Conservation (phyloP, 352 stramenopile genomes). For the Phytophthora macrochlamydospora region DNA sequence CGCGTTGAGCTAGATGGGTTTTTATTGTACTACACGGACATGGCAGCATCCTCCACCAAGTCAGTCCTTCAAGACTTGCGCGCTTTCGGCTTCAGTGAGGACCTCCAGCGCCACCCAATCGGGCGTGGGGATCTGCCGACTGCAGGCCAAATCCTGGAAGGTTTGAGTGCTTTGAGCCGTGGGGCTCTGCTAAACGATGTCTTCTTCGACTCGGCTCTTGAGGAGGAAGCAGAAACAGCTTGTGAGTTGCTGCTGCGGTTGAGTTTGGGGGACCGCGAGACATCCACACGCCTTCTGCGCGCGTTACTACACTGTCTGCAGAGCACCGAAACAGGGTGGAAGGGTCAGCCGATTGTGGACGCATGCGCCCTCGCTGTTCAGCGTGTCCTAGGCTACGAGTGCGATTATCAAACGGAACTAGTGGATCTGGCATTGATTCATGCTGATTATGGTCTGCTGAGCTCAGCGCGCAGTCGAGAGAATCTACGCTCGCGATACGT, state of each 20-base stretch:
- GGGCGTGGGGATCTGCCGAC: slow-evolving; percentile 29
- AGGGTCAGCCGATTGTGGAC: slow-evolving; percentile 84
- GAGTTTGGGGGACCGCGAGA: slow-evolving; percentile 61
- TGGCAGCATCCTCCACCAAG: slow-evolving; percentile 73
- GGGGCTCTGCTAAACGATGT: slow-evolving; percentile 73
- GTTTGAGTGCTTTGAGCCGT: slow-evolving; percentile 63
- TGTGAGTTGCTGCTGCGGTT: slow-evolving; percentile 75
- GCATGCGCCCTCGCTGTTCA: slow-evolving; percentile 68
- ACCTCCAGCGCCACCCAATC: slow-evolving; percentile 61
- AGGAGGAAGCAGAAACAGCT: slow-evolving; percentile 87
- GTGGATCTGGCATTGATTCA: slow-evolving; percentile 73
- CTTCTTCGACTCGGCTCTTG: slow-evolving; percentile 86
- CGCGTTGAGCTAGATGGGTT: slow-evolving; percentile 78
- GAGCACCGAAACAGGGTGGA: slow-evolving; percentile 84
- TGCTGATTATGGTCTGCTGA: slow-evolving; percentile 72
- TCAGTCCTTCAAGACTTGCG: slow-evolving; percentile 83
- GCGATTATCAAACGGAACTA: slow-evolving; percentile 62
- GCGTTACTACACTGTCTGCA: slow-evolving; percentile 81
- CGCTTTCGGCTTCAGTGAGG: slow-evolving; percentile 81
- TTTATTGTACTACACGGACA: slow-evolving; percentile 84
- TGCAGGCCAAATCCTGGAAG: slow-evolving; percentile 48
- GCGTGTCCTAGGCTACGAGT: slow-evolving; percentile 64
- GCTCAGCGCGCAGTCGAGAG: slow-evolving; percentile 66
- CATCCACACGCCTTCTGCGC: slow-evolving; percentile 62
- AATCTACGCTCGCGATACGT: slow-evolving; percentile 66